Evolutionary conservation across 2,329 filamentous ascomycete species (phyloP).

Genomic region (Fusarium tanahbumbuense): DNA sequence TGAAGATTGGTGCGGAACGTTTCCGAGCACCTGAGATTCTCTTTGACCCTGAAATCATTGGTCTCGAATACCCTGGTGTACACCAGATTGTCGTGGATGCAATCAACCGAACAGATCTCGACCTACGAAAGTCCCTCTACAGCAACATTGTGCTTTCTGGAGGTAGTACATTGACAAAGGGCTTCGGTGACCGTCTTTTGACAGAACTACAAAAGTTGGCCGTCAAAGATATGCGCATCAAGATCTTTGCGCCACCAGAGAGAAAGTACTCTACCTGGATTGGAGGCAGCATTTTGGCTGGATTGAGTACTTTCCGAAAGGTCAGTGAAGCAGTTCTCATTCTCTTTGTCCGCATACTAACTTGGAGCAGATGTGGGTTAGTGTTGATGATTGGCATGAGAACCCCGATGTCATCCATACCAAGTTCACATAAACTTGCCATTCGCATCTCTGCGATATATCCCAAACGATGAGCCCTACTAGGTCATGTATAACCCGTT

Average conservation of each 20-base stretch:
- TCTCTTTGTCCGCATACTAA: constrained; percentile 26
- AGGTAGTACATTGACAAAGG: constrained; percentile 94
- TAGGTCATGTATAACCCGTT: constrained; percentile 4
- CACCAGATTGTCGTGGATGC: constrained; percentile 98
- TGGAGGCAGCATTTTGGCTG: constrained; percentile 95
- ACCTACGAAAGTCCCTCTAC: constrained; percentile 92
- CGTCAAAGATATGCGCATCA: constrained; percentile 99
- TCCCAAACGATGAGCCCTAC: constrained; percentile 17
- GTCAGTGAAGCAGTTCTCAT: constrained; percentile 63
- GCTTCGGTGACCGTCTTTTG: constrained; percentile 92
- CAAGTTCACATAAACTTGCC: constrained; percentile 80
- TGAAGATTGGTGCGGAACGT: constrained; percentile 86
- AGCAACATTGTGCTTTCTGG: constrained; percentile 98
- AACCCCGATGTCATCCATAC: constrained; percentile 99
- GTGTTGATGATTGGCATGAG: constrained; percentile 99
- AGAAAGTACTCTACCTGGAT: constrained; percentile 99
- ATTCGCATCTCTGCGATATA: constrained; percentile 15
- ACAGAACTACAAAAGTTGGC: constrained; percentile 92
- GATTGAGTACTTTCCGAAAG: constrained; percentile 98
- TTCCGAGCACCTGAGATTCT: constrained; percentile 97
- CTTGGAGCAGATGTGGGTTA: constrained; percentile 91
- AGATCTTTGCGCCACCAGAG: constrained; percentile 98
- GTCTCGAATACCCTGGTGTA: constrained; percentile 94
- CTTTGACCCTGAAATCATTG: constrained; percentile 95
- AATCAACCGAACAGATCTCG: constrained; percentile 94